These are phyloP conservation scores for Trifolium subterraneum DNA, from an alignment of 306 rosid species.

Conservation along the genomic window DNA sequence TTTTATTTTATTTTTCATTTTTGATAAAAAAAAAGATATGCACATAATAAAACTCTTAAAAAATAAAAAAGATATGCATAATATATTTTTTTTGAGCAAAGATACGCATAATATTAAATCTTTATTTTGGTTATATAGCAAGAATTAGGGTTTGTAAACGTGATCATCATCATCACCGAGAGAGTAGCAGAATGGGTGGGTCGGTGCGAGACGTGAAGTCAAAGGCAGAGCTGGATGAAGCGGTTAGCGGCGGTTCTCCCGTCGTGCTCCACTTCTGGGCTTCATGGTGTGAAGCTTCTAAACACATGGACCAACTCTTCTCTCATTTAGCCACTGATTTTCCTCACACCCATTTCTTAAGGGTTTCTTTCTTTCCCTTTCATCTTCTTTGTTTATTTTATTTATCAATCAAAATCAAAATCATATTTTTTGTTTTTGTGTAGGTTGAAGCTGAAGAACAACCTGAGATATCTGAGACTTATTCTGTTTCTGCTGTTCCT, in stretches of 20 bases:
- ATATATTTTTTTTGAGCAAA: no score
- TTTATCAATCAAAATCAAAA: neutral
- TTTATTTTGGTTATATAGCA: neutral
- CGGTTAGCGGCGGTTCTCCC: slow-evolving; percentile 64
- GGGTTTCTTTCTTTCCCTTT: slow-evolving; percentile 52
- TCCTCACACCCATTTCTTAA: slow-evolving; percentile 72
- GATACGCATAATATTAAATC: no score
- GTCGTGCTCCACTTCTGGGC: slow-evolving; percentile 92
- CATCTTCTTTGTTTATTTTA: neutral
- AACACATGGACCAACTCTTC: slow-evolving; percentile 92
- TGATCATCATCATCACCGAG: neutral
- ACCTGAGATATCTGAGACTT: slow-evolving; percentile 88
- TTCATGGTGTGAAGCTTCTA: slow-evolving; percentile 95
- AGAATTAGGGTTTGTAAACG: slow-evolving; percentile 24
- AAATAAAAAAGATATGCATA: no score
- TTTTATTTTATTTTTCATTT: no score
- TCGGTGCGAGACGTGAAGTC: slow-evolving; percentile 76
- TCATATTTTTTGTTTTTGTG: neutral
- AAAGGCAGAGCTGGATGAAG: slow-evolving; percentile 65
- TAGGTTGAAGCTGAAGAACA: slow-evolving; percentile 97
- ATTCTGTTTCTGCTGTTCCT: slow-evolving; percentile 90
- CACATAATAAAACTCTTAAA: no score
- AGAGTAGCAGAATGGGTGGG: slow-evolving; percentile 65
- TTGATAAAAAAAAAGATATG: no score
- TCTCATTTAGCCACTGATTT: slow-evolving; percentile 83